Conservation (phyloP, 2,329 filamentous ascomycete species). For the Aspergillus sp. region DNA sequence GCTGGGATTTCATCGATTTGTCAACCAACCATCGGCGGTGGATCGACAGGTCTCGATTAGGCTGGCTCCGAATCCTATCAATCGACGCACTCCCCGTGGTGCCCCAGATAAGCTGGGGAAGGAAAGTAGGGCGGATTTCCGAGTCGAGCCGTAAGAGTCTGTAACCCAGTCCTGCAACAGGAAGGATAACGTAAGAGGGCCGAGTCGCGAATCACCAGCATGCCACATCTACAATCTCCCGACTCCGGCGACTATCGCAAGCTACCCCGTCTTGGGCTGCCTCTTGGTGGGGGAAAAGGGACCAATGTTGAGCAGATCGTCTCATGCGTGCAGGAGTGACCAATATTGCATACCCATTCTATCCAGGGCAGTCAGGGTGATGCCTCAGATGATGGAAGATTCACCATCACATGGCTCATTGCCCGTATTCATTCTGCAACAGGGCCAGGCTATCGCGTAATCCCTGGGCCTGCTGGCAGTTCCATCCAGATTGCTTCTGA, state of each 20-base stretch:
- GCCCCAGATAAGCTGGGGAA: slow-evolving; percentile 18
- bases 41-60: slow-evolving; percentile 25
- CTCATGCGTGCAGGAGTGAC: slow-evolving; percentile 14
- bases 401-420: slow-evolving; percentile 17
- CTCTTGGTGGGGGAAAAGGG: not conserved
- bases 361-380: not conserved
- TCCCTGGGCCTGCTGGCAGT: not conserved
- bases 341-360: slow-evolving; percentile 8
- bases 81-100: slow-evolving; percentile 16
- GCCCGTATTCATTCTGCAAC: slow-evolving; percentile 1
- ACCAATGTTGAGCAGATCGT: slow-evolving; percentile 1
- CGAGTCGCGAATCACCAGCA: not conserved
- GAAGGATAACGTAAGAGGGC: slow-evolving; percentile 4
- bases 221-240: slow-evolving; percentile 5
- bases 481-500: not conserved
- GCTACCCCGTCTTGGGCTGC: slow-evolving; percentile 6
- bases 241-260: not conserved
- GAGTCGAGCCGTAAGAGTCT: not conserved
- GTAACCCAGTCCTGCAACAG: not conserved
- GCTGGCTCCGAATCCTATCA: slow-evolving; percentile 16
- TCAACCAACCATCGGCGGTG: slow-evolving; percentile 19
- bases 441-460: slow-evolving; percentile 8
- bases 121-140: slow-evolving; percentile 7
- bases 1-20: slow-evolving; percentile 9
- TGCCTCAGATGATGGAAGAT: slow-evolving; percentile 14